These are phyloP conservation scores for Auricularia heimuer DNA, from an alignment of 768 basidiomycete genomes.

Conservation along the genomic window DNA sequence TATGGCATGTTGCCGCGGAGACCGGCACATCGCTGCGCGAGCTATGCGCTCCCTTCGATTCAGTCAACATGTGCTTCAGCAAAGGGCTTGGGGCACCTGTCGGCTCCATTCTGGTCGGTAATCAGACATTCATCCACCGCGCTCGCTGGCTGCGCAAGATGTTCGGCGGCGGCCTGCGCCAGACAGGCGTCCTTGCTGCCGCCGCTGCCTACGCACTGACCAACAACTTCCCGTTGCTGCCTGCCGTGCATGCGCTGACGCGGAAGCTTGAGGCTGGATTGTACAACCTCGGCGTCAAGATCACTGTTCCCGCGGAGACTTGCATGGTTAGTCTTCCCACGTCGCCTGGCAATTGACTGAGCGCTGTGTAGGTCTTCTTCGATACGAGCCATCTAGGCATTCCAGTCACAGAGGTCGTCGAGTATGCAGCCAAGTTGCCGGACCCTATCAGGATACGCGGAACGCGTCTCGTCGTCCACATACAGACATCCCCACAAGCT, in stretches of 20 bases:
- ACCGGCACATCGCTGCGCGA: conserved; percentile 57
- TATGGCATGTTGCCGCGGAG: conserved; percentile 87
- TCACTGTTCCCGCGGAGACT: conserved; percentile 70
- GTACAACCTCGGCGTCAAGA: conserved; percentile 59
- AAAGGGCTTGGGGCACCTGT: conserved; percentile 86
- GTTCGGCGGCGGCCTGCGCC: conserved; percentile 92
- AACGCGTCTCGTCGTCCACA: conserved; percentile 74
- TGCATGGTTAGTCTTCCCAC: conserved; percentile 57
- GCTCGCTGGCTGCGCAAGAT: conserved; percentile 91
- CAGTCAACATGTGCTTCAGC: conserved; percentile 89
- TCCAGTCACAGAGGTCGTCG: conserved; percentile 56
- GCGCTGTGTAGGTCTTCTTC: conserved; percentile 56
- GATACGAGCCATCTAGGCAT: conserved; percentile 66
- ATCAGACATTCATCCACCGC: conserved; percentile 64
- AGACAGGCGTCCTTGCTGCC: conserved; percentile 77
- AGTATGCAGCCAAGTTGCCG: conserved; percentile 50
- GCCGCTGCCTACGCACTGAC: conserved; percentile 83
- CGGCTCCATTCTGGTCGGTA: conserved; percentile 77
- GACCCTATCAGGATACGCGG: conserved; percentile 62
- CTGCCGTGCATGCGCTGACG: conserved; percentile 64
- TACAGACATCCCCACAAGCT: conserved; percentile 70
- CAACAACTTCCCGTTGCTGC: conserved; percentile 68
- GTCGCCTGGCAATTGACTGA: background rate
- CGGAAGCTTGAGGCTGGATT: conserved; percentile 60
- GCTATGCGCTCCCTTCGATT: conserved; percentile 83